A percentile compares a stretch with the other conserved stretches of the same genome.
Conservation (phyloP, 177 flowering plant species). For the Vitis hybrid region DNA sequence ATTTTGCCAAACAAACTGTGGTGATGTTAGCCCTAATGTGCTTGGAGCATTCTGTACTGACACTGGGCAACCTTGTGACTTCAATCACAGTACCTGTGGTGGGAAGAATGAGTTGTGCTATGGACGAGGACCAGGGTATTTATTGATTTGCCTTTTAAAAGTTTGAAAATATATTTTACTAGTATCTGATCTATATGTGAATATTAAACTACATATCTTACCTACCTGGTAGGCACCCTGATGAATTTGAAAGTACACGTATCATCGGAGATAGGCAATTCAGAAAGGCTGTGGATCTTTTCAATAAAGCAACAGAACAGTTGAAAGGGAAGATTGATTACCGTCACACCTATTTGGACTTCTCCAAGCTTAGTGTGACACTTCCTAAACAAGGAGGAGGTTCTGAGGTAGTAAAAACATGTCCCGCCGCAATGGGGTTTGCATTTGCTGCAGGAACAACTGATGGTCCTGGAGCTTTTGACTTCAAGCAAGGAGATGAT, state of each 20-base stretch:
- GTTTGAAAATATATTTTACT: not conserved
- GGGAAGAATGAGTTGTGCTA: constrained; percentile 96
- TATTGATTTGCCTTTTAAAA: constrained; percentile 2
- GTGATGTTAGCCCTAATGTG: constrained; percentile 99
- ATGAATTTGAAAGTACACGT: constrained; percentile 98
- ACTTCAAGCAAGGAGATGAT: constrained; percentile 94
- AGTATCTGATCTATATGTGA: not conserved
- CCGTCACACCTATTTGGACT: constrained; percentile 75
- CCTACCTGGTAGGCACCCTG: constrained; percentile 68
- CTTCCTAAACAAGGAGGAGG: constrained; percentile 61
- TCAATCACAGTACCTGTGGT: constrained; percentile 97
- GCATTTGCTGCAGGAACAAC: constrained; percentile 99
- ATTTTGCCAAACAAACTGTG: constrained; percentile 96
- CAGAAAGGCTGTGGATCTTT: constrained; percentile 76
- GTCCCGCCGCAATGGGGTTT: constrained; percentile 99
- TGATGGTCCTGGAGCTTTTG: constrained; percentile 99
- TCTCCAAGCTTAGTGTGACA: constrained; percentile 81
- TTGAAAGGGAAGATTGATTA: constrained; percentile 79
- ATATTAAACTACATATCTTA: not conserved
- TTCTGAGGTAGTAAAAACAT: constrained; percentile 67
- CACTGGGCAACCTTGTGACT: constrained; percentile 95
- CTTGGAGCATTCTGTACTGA: constrained; percentile 93
- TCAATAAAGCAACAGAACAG: constrained; percentile 74
- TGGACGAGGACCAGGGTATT: constrained; percentile 99
- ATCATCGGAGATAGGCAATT: constrained; percentile 93